Percentiles rank a stretch among this genome's conserved stretches.
Conservation (phyloP, 2,329 filamentous ascomycete species). For the Hymenoscyphus fructigenus region DNA sequence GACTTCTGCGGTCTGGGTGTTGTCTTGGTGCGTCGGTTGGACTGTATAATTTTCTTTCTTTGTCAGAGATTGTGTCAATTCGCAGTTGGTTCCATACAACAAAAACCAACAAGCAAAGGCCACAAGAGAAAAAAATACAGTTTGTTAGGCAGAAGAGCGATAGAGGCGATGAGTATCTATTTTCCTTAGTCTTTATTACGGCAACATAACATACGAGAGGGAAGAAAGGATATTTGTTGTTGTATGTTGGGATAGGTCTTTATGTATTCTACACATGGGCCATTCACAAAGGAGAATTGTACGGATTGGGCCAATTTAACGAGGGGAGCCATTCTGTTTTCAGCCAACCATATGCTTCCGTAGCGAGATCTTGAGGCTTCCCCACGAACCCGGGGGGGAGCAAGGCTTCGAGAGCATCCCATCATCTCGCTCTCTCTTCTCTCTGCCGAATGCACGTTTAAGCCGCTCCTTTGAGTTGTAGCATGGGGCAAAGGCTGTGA, state of each 20-base stretch:
- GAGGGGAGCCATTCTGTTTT: conserved; percentile 29
- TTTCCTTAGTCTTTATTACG: conserved; percentile 32
- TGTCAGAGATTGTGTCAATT: conserved; percentile 30
- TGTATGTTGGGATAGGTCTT: conserved; percentile 25
- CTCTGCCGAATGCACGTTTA: conserved; percentile 11
- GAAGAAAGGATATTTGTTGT: conserved; percentile 30
- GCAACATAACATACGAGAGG: conserved; percentile 14
- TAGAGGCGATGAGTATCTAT: not conserved
- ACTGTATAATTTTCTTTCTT: conserved; percentile 20
- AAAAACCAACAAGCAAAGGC: conserved; percentile 11
- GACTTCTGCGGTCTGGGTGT: conserved; percentile 23
- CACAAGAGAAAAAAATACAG: conserved; percentile 11
- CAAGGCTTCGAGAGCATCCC: not conserved
- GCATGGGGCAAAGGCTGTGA: not conserved
- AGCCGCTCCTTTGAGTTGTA: conserved; percentile 6
- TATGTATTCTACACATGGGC: conserved; percentile 32
- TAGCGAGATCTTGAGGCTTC: conserved; percentile 17
- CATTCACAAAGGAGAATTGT: conserved; percentile 23
- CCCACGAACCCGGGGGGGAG: conserved; percentile 8
- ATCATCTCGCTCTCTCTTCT: not conserved
- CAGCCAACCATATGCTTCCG: conserved; percentile 34
- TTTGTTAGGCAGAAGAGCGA: conserved; percentile 16
- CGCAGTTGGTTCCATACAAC: conserved; percentile 12
- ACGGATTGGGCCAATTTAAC: conserved; percentile 30
- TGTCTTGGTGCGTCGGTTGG: conserved; percentile 2